Evolutionary conservation across 2,329 filamentous ascomycete species (phyloP), one percentile per base, ranked within the genome.

Genomic region (Penicillium sp.): DNA sequence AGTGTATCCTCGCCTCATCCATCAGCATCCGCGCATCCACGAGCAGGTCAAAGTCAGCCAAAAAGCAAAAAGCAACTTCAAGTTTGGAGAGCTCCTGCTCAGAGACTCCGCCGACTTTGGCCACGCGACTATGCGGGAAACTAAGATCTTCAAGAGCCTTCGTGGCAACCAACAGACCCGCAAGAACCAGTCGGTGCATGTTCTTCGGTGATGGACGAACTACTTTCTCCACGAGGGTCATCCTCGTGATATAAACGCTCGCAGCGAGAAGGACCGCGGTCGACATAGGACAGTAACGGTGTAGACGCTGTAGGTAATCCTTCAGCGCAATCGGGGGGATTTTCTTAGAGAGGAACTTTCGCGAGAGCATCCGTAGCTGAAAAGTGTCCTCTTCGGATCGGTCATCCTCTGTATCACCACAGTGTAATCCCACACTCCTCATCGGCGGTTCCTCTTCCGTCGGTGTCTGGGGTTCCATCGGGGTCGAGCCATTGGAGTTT

Each of bases 91-190:
- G 84, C 78, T 98, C 93, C 19, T 83, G 81, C 73, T 91, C 90
- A 72, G 87, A 91, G 17, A 98, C 92, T 19, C 94, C 94, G 45
- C 95, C 94, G 1, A 98, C 93, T 67, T 89, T 90, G 19, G 94
- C 89, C 67, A 97, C 88, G 59, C 92, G 90, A 62, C 85, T 85
- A 79, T 97, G 94, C 9, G 91, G 87, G 79, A 96, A 97, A 69
- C 89, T 91, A 58, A 94, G 84, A 76, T 98, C 94, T 77, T 99
- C 94, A n/a, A 97, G 81, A 0, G 92, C 91, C 80, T 98, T 99
- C 86, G 93, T 95, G 15, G 94, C 93, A 3, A 97, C 91, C 38
- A 93, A 84, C 57, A 97, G 83, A 7, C 91, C 91, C 0, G 92
- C 93, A 17, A 99, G 85, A 35, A 96, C 84, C 8, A 98, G 81